phyloP scores from a whole-genome alignment of 2,329 filamentous ascomycete genomes.

The Leptographium galeiforme region DNA sequence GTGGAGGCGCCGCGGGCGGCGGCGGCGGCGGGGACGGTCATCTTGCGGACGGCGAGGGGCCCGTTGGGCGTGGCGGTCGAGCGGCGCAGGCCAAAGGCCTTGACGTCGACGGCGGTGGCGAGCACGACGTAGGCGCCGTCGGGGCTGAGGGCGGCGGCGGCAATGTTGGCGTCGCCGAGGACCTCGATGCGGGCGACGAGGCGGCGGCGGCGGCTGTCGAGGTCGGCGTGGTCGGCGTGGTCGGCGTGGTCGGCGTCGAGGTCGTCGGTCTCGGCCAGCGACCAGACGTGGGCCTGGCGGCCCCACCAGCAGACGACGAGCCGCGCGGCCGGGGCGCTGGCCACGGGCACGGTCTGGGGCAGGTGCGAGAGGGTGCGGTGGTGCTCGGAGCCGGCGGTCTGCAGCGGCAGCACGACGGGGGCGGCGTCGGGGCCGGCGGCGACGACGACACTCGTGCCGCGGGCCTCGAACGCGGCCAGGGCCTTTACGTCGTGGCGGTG shows the following conservation, averaged over 20 bases:
- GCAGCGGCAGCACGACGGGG: conserved; percentile 69
- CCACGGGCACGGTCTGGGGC: conserved; percentile 62
- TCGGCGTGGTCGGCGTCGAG: conserved; percentile 23
- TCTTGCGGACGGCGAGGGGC: conserved; percentile 55
- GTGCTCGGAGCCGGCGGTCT: conserved; percentile 63
- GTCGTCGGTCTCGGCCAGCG: conserved; percentile 30
- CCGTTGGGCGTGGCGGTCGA: conserved; percentile 20
- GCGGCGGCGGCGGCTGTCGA: conserved; percentile 45
- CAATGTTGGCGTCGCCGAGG: conserved; percentile 70
- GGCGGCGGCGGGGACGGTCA: conserved; percentile 48
- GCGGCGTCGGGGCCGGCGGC: conserved; percentile 85
- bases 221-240: conserved; percentile 21
- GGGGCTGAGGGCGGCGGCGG: conserved; percentile 50
- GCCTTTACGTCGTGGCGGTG: conserved; percentile 93
- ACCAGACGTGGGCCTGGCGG: conserved; percentile 75
- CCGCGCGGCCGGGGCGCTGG: conserved; percentile 59
- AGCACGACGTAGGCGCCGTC: conserved; percentile 65
- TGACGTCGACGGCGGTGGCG: conserved; percentile 60
- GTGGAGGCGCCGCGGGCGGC: conserved; percentile 51
- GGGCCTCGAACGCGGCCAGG: conserved; percentile 79
- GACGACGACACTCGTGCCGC: conserved; percentile 70
- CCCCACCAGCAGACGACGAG: conserved; percentile 89
- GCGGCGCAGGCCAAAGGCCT: background rate
- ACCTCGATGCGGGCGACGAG: conserved; percentile 56
- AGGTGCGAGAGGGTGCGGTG: conserved; percentile 73